A percentile compares a stretch with the other conserved stretches of the same genome.
phyloP scores from a whole-genome alignment of 129 eudicot species.

The Dittrichia graveolens region DNA sequence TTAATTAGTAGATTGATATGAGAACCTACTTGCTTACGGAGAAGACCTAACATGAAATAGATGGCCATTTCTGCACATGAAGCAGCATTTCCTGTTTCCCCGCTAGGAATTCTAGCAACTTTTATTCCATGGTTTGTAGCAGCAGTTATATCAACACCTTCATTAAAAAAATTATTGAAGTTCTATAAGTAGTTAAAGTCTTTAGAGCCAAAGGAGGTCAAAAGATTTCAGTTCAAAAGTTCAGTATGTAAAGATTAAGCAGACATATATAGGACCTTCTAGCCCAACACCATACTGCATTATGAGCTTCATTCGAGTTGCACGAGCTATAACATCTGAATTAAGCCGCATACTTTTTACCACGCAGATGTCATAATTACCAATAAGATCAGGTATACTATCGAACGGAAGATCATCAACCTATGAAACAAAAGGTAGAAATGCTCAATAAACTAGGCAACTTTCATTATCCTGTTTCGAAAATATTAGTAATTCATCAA shows the following conservation, averaged over 20 bases:
- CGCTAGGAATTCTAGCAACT: conserved; percentile 88
- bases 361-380: conserved; percentile 74
- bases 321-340: conserved; percentile 66
- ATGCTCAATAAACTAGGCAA: neutral
- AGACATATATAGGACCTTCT: conserved; percentile 52
- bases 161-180: conserved; percentile 11
- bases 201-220: neutral
- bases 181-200: neutral
- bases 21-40: conserved; percentile 79
- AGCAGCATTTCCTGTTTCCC: conserved; percentile 82
- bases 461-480: neutral
- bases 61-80: conserved; percentile 99
- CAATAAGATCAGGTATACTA: conserved; percentile 60
- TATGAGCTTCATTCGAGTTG: conserved; percentile 82
- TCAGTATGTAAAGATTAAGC: conserved; percentile 2
- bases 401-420: conserved; percentile 80
- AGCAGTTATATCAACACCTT: conserved; percentile 82
- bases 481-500: neutral
- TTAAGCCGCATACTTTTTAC: conserved; percentile 64
- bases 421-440: conserved; percentile 37
- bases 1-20: conserved; percentile 17
- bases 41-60: conserved; percentile 86
- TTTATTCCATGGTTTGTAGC: conserved; percentile 77
- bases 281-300: conserved; percentile 95
- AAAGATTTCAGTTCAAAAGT: conserved; percentile 1